These are phyloP conservation scores for Paramyrothecium sp. DNA, from an alignment of 2,329 filamentous ascomycete genomes.

Conservation along the genomic window DNA sequence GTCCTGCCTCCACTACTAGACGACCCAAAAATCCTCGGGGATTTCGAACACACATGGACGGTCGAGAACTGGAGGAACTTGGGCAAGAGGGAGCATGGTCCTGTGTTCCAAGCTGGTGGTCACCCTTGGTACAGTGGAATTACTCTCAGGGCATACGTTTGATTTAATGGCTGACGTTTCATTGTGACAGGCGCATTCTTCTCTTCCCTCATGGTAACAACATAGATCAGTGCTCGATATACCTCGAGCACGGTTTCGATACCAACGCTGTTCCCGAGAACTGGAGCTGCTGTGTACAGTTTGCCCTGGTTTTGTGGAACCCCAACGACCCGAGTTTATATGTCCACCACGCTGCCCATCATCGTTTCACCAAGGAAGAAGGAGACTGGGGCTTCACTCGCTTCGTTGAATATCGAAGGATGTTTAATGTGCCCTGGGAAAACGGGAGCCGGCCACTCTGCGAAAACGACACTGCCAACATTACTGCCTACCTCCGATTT, in stretches of 20 bases:
- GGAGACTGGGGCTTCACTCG: slow-evolving; percentile 99
- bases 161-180: slow-evolving; percentile 6
- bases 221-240: slow-evolving; percentile 89
- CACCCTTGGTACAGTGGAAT: slow-evolving; percentile 70
- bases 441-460: slow-evolving; percentile 67
- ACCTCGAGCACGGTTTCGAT: slow-evolving; percentile 91
- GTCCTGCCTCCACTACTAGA: slow-evolving; percentile 70
- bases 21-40: slow-evolving; percentile 77
- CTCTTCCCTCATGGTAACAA: slow-evolving; percentile 97
- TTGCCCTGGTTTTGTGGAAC: slow-evolving; percentile 92
- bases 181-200: slow-evolving; percentile 70
- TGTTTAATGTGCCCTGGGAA: slow-evolving; percentile 80
- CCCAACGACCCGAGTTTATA: slow-evolving; percentile 86
- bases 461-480: slow-evolving; percentile 73
- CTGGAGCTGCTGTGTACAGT: slow-evolving; percentile 97
- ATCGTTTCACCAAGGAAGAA: slow-evolving; percentile 94
- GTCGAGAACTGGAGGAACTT: slow-evolving; percentile 80
- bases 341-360: slow-evolving; percentile 79
- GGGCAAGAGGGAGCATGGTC: slow-evolving; percentile 80
- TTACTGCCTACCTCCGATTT: slow-evolving; percentile 79
- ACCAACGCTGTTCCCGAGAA: slow-evolving; percentile 75
- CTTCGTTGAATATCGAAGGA: slow-evolving; percentile 82
- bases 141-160: background rate
- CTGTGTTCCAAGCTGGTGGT: slow-evolving; percentile 80
- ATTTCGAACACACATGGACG: slow-evolving; percentile 79